A percentile compares a stretch with the other conserved stretches of the same genome.
Evolutionary conservation across 164 flowering plant genomes (phyloP).

Genomic region (Stephania cephalantha): DNA sequence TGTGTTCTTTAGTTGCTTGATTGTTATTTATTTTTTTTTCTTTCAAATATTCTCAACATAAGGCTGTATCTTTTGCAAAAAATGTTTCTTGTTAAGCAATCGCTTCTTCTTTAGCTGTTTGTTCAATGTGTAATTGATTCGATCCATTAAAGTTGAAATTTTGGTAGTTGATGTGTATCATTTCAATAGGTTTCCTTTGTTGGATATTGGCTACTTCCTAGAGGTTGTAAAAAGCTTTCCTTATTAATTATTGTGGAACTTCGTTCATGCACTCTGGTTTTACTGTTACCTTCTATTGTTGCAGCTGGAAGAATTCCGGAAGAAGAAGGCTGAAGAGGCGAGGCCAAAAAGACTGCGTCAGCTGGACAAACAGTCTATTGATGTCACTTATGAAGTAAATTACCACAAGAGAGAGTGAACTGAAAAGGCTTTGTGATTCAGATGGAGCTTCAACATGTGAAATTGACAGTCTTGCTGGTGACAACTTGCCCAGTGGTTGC

Average conservation of each 20-base stretch:
- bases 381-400: constrained; percentile 25
- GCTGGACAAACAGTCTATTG: constrained; percentile 28
- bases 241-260: not conserved
- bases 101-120: not conserved
- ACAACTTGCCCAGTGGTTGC: constrained; percentile 13
- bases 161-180: not conserved
- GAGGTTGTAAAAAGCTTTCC: not conserved
- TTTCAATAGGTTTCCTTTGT: not conserved
- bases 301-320: constrained; percentile 89
- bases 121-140: not conserved
- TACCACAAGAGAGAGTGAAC: constrained; percentile 37
- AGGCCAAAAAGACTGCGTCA: constrained; percentile 44
- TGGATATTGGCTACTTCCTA: not conserved
- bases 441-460: constrained; percentile 43
- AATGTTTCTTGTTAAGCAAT: not conserved
- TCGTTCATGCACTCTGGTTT: not conserved
- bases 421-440: constrained; percentile 26
- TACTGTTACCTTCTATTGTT: not conserved
- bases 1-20: not conserved
- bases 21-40: too few relatives aligned
- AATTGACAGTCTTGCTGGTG: constrained; percentile 23
- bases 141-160: not conserved
- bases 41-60: not conserved
- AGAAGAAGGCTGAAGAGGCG: constrained; percentile 70
- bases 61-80: not conserved